These are phyloP conservation scores for Ambrosia trifida DNA, from an alignment of 129 eudicot genomes.

Conservation along the genomic window DNA sequence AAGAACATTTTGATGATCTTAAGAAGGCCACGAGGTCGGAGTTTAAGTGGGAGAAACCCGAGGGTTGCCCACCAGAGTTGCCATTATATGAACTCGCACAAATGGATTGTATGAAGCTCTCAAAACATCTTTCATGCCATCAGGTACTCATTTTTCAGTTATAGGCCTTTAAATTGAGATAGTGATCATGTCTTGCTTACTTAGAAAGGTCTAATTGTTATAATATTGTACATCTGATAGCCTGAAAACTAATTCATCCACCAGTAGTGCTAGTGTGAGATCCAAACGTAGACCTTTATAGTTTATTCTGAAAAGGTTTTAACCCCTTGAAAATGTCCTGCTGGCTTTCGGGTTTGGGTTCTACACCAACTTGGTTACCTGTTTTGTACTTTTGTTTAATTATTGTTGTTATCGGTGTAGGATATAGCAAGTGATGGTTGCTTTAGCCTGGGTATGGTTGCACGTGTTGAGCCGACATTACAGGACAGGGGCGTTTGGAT, in stretches of 20 bases:
- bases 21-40: conserved; percentile 54
- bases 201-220: not conserved
- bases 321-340: conserved; percentile 6
- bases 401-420: conserved; percentile 30
- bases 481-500: conserved; percentile 72
- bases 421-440: conserved; percentile 96
- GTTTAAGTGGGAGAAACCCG: conserved; percentile 86
- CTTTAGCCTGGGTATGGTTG: conserved; percentile 97
- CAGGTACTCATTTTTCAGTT: conserved; percentile 50
- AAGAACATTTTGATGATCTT: conserved; percentile 67
- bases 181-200: not conserved
- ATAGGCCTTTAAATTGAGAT: not conserved
- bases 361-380: not conserved
- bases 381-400: not conserved
- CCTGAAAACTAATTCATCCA: not conserved
- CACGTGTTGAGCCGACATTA: conserved; percentile 70
- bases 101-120: conserved; percentile 55
- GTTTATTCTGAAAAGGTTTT: conserved; percentile 1
- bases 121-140: conserved; percentile 81
- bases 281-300: not conserved
- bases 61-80: conserved; percentile 82
- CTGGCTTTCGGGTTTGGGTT: not conserved
- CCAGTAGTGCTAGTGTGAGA: conserved; percentile 3
- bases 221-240: not conserved
- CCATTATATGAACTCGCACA: conserved; percentile 77